Evolutionary conservation across 1,139 yeast species (phyloP).

Genomic region (Pichia sp.): DNA sequence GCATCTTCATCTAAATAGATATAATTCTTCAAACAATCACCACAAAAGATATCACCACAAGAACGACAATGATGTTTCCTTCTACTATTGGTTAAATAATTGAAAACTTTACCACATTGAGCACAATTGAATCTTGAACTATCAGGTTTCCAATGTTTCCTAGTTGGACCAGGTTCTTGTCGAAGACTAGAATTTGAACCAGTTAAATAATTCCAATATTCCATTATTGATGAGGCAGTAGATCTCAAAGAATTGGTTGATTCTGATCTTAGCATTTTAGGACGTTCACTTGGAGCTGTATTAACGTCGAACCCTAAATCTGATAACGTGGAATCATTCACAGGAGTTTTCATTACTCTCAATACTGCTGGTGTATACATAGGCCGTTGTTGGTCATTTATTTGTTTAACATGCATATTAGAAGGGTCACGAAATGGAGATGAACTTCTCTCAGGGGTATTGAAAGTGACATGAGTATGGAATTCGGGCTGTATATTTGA

Average conservation of each 20-base stretch:
- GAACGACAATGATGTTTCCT: constrained; percentile 91
- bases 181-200: constrained; percentile 5
- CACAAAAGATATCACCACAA: constrained; percentile 89
- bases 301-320: constrained; percentile 10
- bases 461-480: constrained; percentile 7
- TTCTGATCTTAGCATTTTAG: constrained; percentile 14
- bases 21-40: constrained; percentile 50
- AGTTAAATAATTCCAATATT: constrained; percentile 24
- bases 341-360: constrained; percentile 30
- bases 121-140: constrained; percentile 54
- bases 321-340: constrained; percentile 7
- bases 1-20: constrained; percentile 62
- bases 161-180: constrained; percentile 40
- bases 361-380: constrained; percentile 86
- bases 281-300: constrained; percentile 14
- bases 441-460: constrained; percentile 20
- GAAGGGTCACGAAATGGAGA: constrained; percentile 28
- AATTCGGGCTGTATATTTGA: neutral
- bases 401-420: constrained; percentile 37
- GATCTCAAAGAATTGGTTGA: constrained; percentile 24
- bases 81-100: constrained; percentile 51
- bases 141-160: constrained; percentile 77
- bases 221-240: constrained; percentile 21
- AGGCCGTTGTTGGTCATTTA: constrained; percentile 72
- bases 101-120: constrained; percentile 60